Base-by-base conservation (phyloP, 345 rosid species). In the Eucalyptus leucophloia region DNA sequence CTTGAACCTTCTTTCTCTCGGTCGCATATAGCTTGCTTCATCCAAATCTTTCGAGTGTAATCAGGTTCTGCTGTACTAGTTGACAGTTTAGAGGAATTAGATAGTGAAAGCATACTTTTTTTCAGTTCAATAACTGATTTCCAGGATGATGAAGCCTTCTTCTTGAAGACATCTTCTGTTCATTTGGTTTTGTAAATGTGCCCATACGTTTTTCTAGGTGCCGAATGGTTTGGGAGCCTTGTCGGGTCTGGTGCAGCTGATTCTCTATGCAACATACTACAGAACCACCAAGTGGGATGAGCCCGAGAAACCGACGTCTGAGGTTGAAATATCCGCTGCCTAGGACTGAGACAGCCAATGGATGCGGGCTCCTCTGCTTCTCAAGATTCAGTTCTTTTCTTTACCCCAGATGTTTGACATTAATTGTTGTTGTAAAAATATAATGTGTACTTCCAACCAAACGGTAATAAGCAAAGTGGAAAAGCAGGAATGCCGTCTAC, bases 221-320 rank as follows among this genome's bases (percentile, higher is more conserved):
- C 94, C 95, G 69, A 95, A 94, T 90, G 90, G 86, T 28, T 89
- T 95, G 88, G 97, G 97, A 88, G 9, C 95, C 4, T 4, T 95
- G 49, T 93, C 94, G 26, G 97, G 96, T 44, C 18, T 88, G 82
- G 17, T 93, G 15, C 97, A 96, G 90, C 90, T 96, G 69, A 44
- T 91, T 86, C 87, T 93, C n/a, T 95, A 94, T 54, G 92, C 86
- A 45, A 65, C 49, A 42, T 95, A 89, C 91, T 94, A 92, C 86
- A 92, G 50, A 86, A 88, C 94, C 9, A 95, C 98, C 21, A 89
- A 89, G 2, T 95, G 95, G 91, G 93, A 93, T 5, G 95, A 91
- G 0, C 89, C 92, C 4, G 88, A 93, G 8, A 89, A 49, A n/a
- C 62, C 49, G 3, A 16, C 86, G 24, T 26, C 91, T 24, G 92